Base-by-base conservation (phyloP, 2,329 filamentous ascomycete genomes). In the Aspergillus nomiae region DNA sequence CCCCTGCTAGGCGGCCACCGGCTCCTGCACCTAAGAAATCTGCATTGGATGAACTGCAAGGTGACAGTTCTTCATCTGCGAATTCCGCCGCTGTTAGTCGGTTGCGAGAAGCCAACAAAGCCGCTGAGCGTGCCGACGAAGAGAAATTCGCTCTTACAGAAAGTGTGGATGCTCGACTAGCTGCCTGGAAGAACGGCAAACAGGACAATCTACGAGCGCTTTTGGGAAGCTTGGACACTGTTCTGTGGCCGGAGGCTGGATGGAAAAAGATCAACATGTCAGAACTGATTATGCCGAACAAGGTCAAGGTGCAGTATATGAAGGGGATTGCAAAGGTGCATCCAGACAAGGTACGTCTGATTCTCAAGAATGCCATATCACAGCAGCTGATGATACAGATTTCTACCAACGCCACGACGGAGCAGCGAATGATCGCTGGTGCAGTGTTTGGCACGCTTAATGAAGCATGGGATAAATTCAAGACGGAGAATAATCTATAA, bases 311-410 rank as follows among this genome's bases (percentile, higher is more conserved):
- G 67, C 85, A 91, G 64, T 99, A 99, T 76, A 98, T 99, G 95
- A 97, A 97, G 86, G 95, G 94, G 7, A 98, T 99, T 85, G 92
- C 90, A 12, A 98, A 97, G 84, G 95, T 95, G 70, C 95, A 99
- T 84, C 95, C 95, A 64, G 95, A 99, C 78, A 99, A 99, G 90
- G 95, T 97, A 84, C 79, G 87, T 78, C 69, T 65, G 21, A 63
- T 63, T 63, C 19, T 59, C 30, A 36, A 30, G 10, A 43, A n/a
- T 26, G 16, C 32, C 12, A 14, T 38, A 38, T 55, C 61, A 12
- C 26, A 51, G 30, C 54, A 48, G 48, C 59, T 63, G 30, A 45
- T 26, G 28, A 12, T 14, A 10, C 12, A 87, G 87, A 86, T 90
- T 58, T 79, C 87, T 5, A 86, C 86, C 64, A 80, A 81, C 59